Base-by-base conservation (phyloP, 805 yeast genomes). In the Pichia heedii region DNA sequence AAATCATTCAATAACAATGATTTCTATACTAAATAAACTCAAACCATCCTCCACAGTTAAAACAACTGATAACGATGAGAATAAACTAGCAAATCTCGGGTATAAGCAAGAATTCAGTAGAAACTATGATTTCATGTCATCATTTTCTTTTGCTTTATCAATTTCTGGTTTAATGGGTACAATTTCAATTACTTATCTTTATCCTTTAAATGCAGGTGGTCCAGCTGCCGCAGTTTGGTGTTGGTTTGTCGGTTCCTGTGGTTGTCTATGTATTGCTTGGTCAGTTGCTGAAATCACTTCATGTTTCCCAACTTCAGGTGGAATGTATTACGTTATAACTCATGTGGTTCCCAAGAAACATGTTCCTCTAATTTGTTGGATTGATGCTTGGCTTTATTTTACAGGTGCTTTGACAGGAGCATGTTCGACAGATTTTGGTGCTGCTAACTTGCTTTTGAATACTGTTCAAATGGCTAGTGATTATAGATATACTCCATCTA, bases 121-220 rank as follows among this genome's bases (percentile, higher is more conserved):
- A 57, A 70, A 67, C 40, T 79, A 77, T 61, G 68, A 74, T 18
- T 69, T 77, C 44, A 50, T 77, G 38, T 77, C 80, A 37, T 79
- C 81, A 9, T 78, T 74, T 51, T 80, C 82, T 4, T 77, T 77
- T 50, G 83, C 83, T 4, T 70, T 77, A 36, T 74, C 81, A 24
- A 77, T 78, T 49, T 79, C 81, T 58, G 84, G 84, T 18, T 65
- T 79, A 39, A 70, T 77, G 60, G 84, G 84, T 13, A 75, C 82
- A 33, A 71, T 77, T 30, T 67, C 81, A 11, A 74, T 80, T 30
- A 75, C 79, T 9, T 63, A 70, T 39, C 44, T 60, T 42, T 72
- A 71, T 50, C 76, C 77, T 8, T 55, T 71, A 30, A 57, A 56
- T 53, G 60, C 76, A 9, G 78, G 80, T 13, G 85, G 84, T 4